Conservation (phyloP, 2,329 filamentous ascomycete species). For the Phaeosphaeria sp. region DNA sequence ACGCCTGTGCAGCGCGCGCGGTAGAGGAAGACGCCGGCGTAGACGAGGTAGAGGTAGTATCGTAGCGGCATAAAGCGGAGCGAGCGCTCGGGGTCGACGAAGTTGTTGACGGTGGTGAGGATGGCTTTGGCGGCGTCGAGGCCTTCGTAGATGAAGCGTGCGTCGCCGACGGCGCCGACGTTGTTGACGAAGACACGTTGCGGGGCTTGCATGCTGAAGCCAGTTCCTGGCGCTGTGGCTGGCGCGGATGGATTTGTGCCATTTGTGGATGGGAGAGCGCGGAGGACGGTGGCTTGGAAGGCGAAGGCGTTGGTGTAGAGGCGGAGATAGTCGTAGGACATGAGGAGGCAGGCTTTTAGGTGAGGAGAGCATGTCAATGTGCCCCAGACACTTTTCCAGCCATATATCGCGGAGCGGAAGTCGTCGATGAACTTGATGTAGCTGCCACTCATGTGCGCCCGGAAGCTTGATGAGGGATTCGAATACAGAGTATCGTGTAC, state of each 20-base stretch:
- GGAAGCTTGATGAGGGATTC: slow-evolving; percentile 71
- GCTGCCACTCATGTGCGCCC: slow-evolving; percentile 73
- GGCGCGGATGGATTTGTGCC: slow-evolving; percentile 10
- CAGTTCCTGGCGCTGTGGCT: slow-evolving; percentile 1
- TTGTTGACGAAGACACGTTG: slow-evolving; percentile 58
- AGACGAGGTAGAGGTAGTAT: slow-evolving; percentile 59
- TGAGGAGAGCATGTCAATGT: slow-evolving; percentile 69
- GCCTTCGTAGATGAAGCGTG: slow-evolving; percentile 59
- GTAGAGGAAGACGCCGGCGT: slow-evolving; percentile 58
- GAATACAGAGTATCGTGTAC: slow-evolving; percentile 78
- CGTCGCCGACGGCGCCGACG: slow-evolving; percentile 57
- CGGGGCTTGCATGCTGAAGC: slow-evolving; percentile 41
- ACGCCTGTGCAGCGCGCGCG: slow-evolving; percentile 57
- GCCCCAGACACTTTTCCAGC: slow-evolving; percentile 75
- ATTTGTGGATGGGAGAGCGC: slow-evolving; percentile 47
- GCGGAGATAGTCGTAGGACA: slow-evolving; percentile 76
- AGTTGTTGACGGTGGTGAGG: slow-evolving; percentile 58
- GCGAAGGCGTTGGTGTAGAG: slow-evolving; percentile 79
- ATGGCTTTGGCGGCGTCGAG: slow-evolving; percentile 59
- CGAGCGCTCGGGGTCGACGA: slow-evolving; percentile 55
- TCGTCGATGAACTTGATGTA: slow-evolving; percentile 80
- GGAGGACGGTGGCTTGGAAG: slow-evolving; percentile 71
- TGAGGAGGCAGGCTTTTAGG: slow-evolving; percentile 70
- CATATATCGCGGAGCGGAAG: slow-evolving; percentile 71
- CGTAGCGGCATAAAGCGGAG: slow-evolving; percentile 58